Conservation (phyloP, 306 rosid species). For the Vigna unguiculata region DNA sequence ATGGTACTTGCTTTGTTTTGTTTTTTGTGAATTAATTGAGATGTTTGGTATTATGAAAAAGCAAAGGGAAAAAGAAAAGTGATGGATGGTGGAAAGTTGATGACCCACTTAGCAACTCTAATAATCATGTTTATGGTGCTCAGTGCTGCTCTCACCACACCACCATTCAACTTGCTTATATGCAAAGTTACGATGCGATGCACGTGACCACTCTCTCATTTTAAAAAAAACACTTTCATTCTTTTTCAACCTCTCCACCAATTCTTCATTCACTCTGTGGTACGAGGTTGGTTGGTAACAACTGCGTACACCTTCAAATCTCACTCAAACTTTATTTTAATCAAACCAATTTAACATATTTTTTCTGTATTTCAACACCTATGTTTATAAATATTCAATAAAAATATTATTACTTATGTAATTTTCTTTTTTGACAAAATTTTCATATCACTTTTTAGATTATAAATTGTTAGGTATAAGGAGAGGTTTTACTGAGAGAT, state of each 20-base stretch:
- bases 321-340: no score
- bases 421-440: no score
- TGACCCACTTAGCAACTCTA: slow-evolving; percentile 47
- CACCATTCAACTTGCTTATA: slow-evolving; percentile 48
- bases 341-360: no score
- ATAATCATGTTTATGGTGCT: slow-evolving; percentile 46
- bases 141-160: no score
- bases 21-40: no score
- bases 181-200: slow-evolving; percentile 44
- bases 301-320: neutral
- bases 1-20: no score
- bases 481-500: no score
- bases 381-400: no score
- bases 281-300: slow-evolving; percentile 44
- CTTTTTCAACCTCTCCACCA: slow-evolving; percentile 13
- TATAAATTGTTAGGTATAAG: no score
- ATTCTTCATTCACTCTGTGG: neutral
- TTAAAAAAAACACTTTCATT: neutral
- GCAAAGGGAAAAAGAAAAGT: slow-evolving; percentile 28
- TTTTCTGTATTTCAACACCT: no score
- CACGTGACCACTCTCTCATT: slow-evolving; percentile 52
- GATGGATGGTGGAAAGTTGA: slow-evolving; percentile 41
- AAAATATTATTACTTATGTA: no score
- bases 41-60: slow-evolving; percentile 17
- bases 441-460: no score